Evolutionary conservation across 805 yeast species (phyloP).

Genomic region (Ogataea kodamae): DNA sequence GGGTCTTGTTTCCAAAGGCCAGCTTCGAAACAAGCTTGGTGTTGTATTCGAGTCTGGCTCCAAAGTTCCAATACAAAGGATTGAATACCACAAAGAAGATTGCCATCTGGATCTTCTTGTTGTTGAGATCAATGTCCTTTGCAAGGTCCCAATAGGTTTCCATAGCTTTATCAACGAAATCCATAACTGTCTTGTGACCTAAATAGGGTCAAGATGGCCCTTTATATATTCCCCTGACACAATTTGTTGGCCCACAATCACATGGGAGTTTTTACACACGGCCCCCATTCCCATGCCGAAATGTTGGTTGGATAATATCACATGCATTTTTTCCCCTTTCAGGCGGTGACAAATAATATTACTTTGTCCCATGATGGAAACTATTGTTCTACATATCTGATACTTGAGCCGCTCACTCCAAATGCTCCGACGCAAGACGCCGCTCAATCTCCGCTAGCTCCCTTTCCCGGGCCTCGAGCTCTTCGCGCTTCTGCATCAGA

Average conservation of each 20-base stretch:
- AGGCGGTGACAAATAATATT: too few species aligned
- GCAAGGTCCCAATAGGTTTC: slow-evolving; percentile 23
- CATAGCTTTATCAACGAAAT: slow-evolving; percentile 17
- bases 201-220: too few species aligned
- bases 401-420: too few species aligned
- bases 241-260: slow-evolving; percentile 9
- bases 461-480: slow-evolving; percentile 77
- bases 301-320: too few species aligned
- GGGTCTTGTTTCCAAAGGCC: slow-evolving; percentile 58
- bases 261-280: slow-evolving; percentile 2
- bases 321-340: too few species aligned
- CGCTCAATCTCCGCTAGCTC: slow-evolving; percentile 77
- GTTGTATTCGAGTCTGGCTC: slow-evolving; percentile 81
- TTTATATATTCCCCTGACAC: slow-evolving; percentile 3
- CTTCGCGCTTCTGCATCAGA: slow-evolving; percentile 73
- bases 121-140: slow-evolving; percentile 24
- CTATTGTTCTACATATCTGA: too few species aligned
- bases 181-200: slow-evolving; percentile 16
- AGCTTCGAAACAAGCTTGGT: slow-evolving; percentile 73
- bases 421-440: slow-evolving; percentile 29
- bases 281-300: too few species aligned
- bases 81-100: slow-evolving; percentile 77
- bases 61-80: slow-evolving; percentile 94
- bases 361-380: too few species aligned
- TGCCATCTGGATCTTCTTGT: slow-evolving; percentile 35